phyloP scores from a whole-genome alignment of 176 grass and related monocot species.

The Carex littledalei region DNA sequence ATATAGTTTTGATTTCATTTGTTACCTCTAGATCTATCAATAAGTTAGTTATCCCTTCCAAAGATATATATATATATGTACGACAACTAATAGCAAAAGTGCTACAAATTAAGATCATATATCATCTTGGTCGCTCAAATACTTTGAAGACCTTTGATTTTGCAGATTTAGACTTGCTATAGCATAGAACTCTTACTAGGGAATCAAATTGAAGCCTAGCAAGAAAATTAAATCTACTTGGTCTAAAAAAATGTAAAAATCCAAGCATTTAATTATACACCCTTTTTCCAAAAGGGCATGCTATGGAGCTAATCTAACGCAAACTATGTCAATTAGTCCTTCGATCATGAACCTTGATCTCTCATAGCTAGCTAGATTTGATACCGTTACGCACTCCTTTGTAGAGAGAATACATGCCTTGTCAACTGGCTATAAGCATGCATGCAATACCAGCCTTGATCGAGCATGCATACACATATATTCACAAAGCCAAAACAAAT shows the following conservation, averaged over 20 bases:
- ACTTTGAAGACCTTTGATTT: not conserved
- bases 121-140: not conserved
- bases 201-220: not conserved
- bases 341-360: not conserved
- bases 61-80: not conserved
- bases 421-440: not conserved
- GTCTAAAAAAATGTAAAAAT: not conserved
- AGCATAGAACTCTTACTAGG: not conserved
- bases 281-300: not conserved
- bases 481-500: constrained; percentile 3
- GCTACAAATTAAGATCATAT: not conserved
- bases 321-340: constrained; percentile 20
- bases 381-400: not conserved
- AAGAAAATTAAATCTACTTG: not conserved
- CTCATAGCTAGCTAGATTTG: not conserved
- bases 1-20: not conserved
- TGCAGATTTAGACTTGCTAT: not conserved
- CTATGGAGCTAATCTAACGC: not conserved
- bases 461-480: not conserved
- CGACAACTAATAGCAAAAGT: not conserved
- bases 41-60: not conserved
- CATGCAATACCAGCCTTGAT: not conserved
- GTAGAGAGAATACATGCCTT: not conserved
- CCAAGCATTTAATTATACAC: not conserved
- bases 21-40: not conserved